Percentiles rank a stretch among this genome's conserved stretches.
These are phyloP conservation scores for Diaporthe australafricana DNA, from an alignment of 2,329 filamentous ascomycete genomes.

Conservation along the genomic window DNA sequence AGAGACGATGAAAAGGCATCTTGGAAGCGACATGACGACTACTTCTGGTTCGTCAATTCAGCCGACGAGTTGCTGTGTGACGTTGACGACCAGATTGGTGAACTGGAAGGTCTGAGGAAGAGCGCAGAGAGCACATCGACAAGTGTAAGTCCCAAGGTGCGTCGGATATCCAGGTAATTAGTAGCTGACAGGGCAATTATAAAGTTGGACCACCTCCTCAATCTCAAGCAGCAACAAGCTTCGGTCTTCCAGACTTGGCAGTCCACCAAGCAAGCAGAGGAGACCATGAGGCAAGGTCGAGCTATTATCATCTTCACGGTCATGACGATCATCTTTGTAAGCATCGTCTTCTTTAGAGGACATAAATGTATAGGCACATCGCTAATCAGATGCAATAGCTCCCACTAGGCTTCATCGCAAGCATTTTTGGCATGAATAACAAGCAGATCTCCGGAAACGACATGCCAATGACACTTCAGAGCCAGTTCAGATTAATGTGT, in stretches of 20 bases:
- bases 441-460: not conserved
- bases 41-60: not conserved
- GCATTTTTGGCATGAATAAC: constrained; percentile 32
- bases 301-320: constrained; percentile 49
- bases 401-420: constrained; percentile 19
- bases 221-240: constrained; percentile 49
- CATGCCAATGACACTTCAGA: not conserved
- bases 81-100: not conserved
- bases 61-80: not conserved
- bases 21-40: not conserved
- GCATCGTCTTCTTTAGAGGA: not conserved
- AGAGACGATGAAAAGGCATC: not conserved
- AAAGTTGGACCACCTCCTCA: constrained; percentile 42
- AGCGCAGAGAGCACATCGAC: constrained; percentile 8
- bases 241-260: constrained; percentile 46
- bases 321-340: constrained; percentile 49
- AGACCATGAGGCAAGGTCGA: constrained; percentile 46
- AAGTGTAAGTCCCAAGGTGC: constrained; percentile 24
- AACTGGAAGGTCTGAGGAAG: not conserved
- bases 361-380: too few species aligned
- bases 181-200: not conserved
- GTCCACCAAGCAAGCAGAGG: constrained; percentile 43
- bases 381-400: not conserved
- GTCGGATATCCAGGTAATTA: not conserved
- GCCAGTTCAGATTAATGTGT: constrained; percentile 15